These are phyloP conservation scores for Starmerella gropengiesseri DNA, from an alignment of 805 yeast genomes.

Conservation along the genomic window DNA sequence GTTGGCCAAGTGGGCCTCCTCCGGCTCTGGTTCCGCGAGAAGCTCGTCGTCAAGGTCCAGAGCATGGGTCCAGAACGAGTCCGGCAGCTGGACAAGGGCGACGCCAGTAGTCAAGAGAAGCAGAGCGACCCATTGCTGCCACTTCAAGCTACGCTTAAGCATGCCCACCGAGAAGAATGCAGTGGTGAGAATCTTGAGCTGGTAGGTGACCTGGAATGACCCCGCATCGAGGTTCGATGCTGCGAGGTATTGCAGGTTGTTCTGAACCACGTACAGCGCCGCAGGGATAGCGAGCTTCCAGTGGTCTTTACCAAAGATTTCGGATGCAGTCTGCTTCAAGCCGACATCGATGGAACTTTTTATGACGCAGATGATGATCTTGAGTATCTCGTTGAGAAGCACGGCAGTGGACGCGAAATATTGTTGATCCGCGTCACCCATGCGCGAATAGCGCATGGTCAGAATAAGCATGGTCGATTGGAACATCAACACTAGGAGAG, in stretches of 20 bases:
- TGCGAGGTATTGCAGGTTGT: slow-evolving; percentile 34
- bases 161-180: slow-evolving; percentile 35
- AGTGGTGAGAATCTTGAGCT: slow-evolving; percentile 35
- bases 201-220: slow-evolving; percentile 36
- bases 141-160: slow-evolving; percentile 28
- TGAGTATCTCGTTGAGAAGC: slow-evolving; percentile 32
- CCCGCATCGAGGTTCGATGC: slow-evolving; percentile 36
- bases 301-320: slow-evolving; percentile 31
- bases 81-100: slow-evolving; percentile 34
- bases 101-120: slow-evolving; percentile 32
- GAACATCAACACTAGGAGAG: slow-evolving; percentile 32
- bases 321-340: slow-evolving; percentile 21
- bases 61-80: slow-evolving; percentile 16
- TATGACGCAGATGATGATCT: slow-evolving; percentile 28
- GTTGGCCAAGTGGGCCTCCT: background rate
- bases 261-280: slow-evolving; percentile 33
- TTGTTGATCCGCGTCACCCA: slow-evolving; percentile 29
- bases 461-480: slow-evolving; percentile 34
- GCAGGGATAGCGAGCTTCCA: slow-evolving; percentile 37
- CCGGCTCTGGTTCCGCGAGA: slow-evolving; percentile 18
- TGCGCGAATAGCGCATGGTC: slow-evolving; percentile 36
- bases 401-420: slow-evolving; percentile 35
- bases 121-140: slow-evolving; percentile 32
- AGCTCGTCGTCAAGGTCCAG: slow-evolving; percentile 14
- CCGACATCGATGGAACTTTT: slow-evolving; percentile 26